Percentiles rank a stretch among this genome's conserved stretches.
Conservation (phyloP, 257 asterid genomes). For the Solanum sitiens region DNA sequence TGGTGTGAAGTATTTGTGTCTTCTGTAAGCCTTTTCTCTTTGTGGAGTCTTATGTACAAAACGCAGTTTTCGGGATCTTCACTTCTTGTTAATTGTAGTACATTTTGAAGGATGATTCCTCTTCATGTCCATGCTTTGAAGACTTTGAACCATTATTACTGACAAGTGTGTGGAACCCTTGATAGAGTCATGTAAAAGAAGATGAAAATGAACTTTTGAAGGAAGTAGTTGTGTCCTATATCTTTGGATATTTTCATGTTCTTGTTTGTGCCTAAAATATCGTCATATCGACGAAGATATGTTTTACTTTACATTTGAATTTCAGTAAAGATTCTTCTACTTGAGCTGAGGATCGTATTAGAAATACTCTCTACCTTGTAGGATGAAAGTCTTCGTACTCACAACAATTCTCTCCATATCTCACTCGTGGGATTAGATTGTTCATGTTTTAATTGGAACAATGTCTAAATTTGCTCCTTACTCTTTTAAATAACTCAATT, state of each 20-base stretch:
- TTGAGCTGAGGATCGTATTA: background rate
- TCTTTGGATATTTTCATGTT: background rate
- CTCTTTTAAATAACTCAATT: background rate
- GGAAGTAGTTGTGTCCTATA: background rate
- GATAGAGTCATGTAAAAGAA: background rate
- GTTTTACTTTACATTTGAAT: background rate
- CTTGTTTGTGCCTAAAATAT: background rate
- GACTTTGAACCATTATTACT: background rate
- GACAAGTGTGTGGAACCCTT: background rate
- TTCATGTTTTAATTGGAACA: background rate
- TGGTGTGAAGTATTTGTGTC: slow-evolving; percentile 23
- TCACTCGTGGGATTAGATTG: background rate
- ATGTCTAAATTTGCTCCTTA: background rate
- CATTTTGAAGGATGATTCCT: background rate
- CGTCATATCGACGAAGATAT: background rate
- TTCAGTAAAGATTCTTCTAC: background rate
- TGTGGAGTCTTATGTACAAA: slow-evolving; percentile 8
- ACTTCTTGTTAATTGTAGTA: background rate
- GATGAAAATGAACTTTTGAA: background rate
- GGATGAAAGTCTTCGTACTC: background rate
- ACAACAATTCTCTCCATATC: rapidly evolving
- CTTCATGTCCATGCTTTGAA: background rate
- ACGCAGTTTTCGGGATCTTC: slow-evolving; percentile 1
- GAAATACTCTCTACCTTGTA: background rate
- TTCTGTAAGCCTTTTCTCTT: background rate